Percentiles rank a stretch among this genome's conserved stretches.
phyloP scores from a whole-genome alignment of 805 yeast species.

The Suhomyces emberorum region DNA sequence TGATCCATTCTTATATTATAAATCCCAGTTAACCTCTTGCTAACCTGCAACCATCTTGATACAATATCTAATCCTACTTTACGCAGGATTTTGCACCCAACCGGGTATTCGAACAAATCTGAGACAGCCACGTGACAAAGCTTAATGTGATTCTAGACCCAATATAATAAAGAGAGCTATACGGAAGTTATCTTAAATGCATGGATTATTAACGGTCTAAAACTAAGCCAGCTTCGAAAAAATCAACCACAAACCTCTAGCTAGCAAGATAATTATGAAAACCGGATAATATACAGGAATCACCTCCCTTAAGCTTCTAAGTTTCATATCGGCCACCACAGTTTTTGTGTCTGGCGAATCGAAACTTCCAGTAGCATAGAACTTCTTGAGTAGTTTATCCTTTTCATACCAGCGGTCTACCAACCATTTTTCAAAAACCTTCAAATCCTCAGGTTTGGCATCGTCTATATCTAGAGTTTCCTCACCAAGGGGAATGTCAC shows the following conservation, averaged over 20 bases:
- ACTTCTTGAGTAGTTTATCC: conserved; percentile 65
- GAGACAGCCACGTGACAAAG: no score
- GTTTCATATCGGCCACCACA: conserved; percentile 23
- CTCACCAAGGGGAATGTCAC: conserved; percentile 60
- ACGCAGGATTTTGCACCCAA: no score
- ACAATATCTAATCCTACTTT: no score
- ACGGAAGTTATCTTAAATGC: not conserved
- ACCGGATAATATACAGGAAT: conserved; percentile 8
- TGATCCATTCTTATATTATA: no score
- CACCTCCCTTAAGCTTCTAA: conserved; percentile 17
- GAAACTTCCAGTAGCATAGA: conserved; percentile 55
- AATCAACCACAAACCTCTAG: conserved; percentile 7
- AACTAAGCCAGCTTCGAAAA: conserved; percentile 5
- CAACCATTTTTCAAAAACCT: conserved; percentile 72
- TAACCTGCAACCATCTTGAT: no score
- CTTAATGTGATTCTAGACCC: no score
- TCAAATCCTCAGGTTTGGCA: conserved; percentile 38
- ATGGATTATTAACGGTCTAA: not conserved
- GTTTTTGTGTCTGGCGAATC: conserved; percentile 15
- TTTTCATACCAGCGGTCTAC: conserved; percentile 70
- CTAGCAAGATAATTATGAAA: conserved; percentile 9
- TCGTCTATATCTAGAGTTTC: conserved; percentile 42
- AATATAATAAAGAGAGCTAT: no score
- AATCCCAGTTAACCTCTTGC: no score
- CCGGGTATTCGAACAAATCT: no score